A percentile compares a stretch with the other conserved stretches of the same genome.
These are phyloP conservation scores for Kalanchoe fedtschenkoi DNA, from an alignment of 164 flowering plant species.

Conservation along the genomic window DNA sequence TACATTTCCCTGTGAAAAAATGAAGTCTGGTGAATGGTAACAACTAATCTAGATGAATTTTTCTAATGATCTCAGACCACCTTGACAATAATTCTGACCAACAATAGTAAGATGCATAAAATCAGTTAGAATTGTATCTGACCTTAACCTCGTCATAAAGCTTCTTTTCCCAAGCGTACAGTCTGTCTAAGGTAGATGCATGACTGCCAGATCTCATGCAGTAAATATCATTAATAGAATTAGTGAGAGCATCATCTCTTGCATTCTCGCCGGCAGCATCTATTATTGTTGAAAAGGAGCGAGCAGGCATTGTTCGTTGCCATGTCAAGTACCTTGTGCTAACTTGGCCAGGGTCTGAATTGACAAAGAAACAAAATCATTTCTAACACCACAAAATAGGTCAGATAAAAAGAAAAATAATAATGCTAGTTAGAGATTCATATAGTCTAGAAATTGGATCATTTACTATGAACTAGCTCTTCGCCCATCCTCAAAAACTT, in stretches of 20 bases:
- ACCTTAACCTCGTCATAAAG: constrained; percentile 99
- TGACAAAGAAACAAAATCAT: background rate
- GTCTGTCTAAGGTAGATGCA: constrained; percentile 88
- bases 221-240: constrained; percentile 39
- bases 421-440: too few relatives aligned
- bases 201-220: constrained; percentile 92
- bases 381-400: background rate
- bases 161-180: constrained; percentile 95
- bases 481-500: too few relatives aligned
- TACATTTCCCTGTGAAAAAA: background rate
- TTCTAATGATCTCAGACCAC: background rate
- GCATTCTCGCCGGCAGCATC: constrained; percentile 25
- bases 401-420: background rate
- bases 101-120: background rate
- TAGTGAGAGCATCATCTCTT: constrained; percentile 11
- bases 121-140: constrained; percentile 7
- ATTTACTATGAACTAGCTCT: too few relatives aligned
- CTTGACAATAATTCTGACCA: background rate
- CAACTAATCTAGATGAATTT: background rate
- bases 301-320: constrained; percentile 77
- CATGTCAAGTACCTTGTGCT: constrained; percentile 72
- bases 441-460: too few relatives aligned
- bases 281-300: constrained; percentile 68
- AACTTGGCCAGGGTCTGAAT: constrained; percentile 40
- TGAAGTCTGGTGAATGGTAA: background rate